phyloP scores from a whole-genome alignment of 352 stramenopile species.

The Globisporangium uncinulatum region DNA sequence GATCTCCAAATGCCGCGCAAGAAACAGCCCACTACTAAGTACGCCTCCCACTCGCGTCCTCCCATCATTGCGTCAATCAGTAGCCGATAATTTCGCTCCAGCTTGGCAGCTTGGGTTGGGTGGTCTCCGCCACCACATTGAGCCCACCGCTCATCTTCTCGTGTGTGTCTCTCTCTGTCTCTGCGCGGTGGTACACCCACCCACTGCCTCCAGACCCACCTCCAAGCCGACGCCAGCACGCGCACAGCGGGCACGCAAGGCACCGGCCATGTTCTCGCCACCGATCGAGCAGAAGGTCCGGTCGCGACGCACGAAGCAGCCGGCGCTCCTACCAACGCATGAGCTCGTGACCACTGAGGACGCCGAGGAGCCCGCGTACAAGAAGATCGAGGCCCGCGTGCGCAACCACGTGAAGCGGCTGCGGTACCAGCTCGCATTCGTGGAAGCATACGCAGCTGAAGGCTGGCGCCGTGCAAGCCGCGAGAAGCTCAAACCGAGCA shows the following conservation, averaged over 20 bases:
- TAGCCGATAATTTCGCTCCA: too few species aligned
- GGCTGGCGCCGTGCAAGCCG: constrained; percentile 71
- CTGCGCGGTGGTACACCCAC: background rate
- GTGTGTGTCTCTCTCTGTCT: too few species aligned
- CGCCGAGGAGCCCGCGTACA: constrained; percentile 7
- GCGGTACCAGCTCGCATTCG: constrained; percentile 60
- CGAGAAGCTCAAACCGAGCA: constrained; percentile 79
- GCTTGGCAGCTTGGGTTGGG: too few species aligned
- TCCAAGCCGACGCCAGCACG: background rate
- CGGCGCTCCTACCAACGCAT: background rate
- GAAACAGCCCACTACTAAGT: background rate
- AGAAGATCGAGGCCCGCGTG: constrained; percentile 11
- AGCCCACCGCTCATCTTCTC: too few species aligned
- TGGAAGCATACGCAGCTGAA: constrained; percentile 80
- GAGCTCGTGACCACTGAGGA: background rate
- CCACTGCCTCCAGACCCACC: background rate
- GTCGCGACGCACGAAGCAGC: background rate
- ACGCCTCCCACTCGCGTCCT: too few species aligned
- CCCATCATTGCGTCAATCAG: too few species aligned
- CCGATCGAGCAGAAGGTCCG: background rate
- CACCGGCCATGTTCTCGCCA: constrained; percentile 17
- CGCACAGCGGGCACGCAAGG: constrained; percentile 12
- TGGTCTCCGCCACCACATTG: too few species aligned
- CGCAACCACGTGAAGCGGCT: constrained; percentile 27
- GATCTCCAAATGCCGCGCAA: background rate